Conservation (phyloP, 177 flowering plant genomes). For the Vitis hybrid region DNA sequence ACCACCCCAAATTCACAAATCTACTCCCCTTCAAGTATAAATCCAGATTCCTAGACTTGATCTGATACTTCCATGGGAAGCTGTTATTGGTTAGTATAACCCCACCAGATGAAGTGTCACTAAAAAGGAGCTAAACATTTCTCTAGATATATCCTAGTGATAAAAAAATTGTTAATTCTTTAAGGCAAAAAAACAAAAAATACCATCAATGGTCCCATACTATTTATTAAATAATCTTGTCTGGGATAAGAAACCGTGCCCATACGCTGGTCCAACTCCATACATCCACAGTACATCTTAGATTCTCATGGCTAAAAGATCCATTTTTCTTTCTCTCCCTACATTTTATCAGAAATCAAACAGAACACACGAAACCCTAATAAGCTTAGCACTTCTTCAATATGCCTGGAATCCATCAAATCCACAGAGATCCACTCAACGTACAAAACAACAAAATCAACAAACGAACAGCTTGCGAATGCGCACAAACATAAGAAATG, state of each 20-base stretch:
- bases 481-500: not conserved
- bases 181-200: not conserved
- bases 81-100: not conserved
- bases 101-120: not conserved
- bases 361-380: not conserved
- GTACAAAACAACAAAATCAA: too few relatives aligned
- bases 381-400: too few relatives aligned
- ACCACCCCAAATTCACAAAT: too few relatives aligned
- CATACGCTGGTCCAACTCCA: not conserved
- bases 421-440: too few relatives aligned
- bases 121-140: not conserved
- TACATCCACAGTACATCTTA: not conserved
- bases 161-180: not conserved
- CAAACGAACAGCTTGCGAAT: too few relatives aligned
- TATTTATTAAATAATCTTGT: not conserved
- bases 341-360: constrained; percentile 5
- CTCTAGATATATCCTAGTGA: not conserved
- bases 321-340: not conserved
- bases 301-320: not conserved
- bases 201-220: not conserved
- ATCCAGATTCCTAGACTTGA: not conserved
- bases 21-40: not conserved
- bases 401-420: too few relatives aligned
- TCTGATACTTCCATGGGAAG: not conserved
- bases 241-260: constrained; percentile 3